Evolutionary conservation across 2,329 filamentous ascomycete species (phyloP).

Genomic region (Pyricularia sp.): DNA sequence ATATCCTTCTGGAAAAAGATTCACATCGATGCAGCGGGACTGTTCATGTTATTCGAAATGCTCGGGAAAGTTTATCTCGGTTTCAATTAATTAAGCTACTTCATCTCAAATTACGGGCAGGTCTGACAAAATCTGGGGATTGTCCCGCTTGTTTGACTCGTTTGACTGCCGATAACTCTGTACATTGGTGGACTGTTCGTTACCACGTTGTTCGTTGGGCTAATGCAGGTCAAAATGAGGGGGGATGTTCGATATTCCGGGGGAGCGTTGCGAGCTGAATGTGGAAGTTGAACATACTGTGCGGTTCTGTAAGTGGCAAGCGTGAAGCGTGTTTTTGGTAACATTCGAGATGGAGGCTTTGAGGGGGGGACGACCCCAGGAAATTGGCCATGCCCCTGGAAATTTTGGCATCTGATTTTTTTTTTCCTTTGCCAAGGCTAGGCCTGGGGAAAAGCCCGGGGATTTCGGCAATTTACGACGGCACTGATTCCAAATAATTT

Average conservation of each 20-base stretch:
- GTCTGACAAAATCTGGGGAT: too few species aligned
- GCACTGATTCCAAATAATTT: neutral
- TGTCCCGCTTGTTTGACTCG: too few species aligned
- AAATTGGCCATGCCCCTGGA: neutral
- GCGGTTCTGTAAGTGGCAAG: neutral
- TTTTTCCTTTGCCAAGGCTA: neutral
- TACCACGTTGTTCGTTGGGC: neutral
- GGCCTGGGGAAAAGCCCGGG: neutral
- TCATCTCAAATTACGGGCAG: too few species aligned
- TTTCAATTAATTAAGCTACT: too few species aligned
- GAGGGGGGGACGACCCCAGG: neutral
- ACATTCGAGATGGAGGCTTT: neutral
- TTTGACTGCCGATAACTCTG: neutral
- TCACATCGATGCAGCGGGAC: neutral
- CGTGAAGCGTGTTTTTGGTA: neutral
- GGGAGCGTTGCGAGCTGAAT: neutral
- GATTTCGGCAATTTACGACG: neutral
- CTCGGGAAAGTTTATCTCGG: too few species aligned
- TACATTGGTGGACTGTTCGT: too few species aligned
- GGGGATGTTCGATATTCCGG: neutral
- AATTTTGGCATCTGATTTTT: neutral
- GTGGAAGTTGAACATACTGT: neutral
- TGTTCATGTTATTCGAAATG: too few species aligned
- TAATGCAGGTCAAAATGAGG: neutral
- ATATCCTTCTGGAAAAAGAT: neutral